Base-by-base conservation (phyloP, 1,284 basidiomycete species). In the Hemileia vastatrix region DNA sequence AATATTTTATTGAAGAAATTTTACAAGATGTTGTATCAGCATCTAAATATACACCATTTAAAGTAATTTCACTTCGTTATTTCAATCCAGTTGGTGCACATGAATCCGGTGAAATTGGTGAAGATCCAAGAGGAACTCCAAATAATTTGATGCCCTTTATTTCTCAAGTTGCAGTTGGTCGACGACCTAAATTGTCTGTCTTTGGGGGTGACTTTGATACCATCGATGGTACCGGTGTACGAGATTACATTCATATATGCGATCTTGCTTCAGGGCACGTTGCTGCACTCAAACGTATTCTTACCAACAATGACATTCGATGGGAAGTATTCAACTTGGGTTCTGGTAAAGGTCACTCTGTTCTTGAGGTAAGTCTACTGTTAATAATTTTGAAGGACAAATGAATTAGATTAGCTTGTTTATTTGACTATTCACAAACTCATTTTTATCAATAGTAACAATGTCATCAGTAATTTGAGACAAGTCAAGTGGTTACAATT, bases 41-140 rank as follows among this genome's bases (percentile, higher is more conserved):
- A 21, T n/a, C n/a, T n/a, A n/a, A n/a, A n/a, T n/a, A n/a, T n/a
- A n/a, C n/a, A n/a, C n/a, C n/a, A n/a, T n/a, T n/a, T n/a, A n/a
- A n/a, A n/a, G n/a, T n/a, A n/a, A n/a, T n/a, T n/a, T n/a, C n/a
- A n/a, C 49, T 55, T 6, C 53, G 53, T 6, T 55, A 55, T 48
- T 55, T 55, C 32, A 55, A 55, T 18, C 36, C 32, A 48, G 53
- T 48, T 8, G 53, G 53, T 47, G 53, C 53, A 50, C 8, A 55
- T 8, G 33, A 6, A 6, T 50, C 8, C 6, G 53, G 53, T 6
- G 6, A 19, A 6, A 55, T 55, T 18, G 53, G 53, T 24, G 53
- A 55, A 24, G 53, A 55, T 51, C 50, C 50, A 18, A n/a, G 18
- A 13, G 50, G 48, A 15, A 18, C 48, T 11, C 50, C 50, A 13